Conservation (phyloP, 140 eudicot genomes). For the Bidens hawaiensis region DNA sequence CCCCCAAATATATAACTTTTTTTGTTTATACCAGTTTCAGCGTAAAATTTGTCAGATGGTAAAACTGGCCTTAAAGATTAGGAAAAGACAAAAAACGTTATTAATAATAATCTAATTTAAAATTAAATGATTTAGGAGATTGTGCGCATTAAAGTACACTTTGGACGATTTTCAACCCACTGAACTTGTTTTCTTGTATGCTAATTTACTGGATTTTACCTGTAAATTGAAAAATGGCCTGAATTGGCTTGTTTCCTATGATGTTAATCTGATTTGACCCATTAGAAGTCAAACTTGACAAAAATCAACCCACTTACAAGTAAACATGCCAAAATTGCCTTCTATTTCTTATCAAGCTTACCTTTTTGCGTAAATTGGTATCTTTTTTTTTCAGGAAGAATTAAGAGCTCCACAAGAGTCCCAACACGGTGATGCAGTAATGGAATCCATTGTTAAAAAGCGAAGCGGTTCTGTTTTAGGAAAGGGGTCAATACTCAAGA, state of each 20-base stretch:
- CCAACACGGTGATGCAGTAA: constrained; percentile 98
- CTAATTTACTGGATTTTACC: not conserved
- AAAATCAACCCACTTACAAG: not conserved
- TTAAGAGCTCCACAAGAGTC: constrained; percentile 87
- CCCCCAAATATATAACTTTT: not conserved
- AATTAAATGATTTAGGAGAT: not conserved
- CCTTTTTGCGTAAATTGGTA: constrained; percentile 15
- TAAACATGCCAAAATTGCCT: not conserved
- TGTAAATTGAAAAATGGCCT: no score
- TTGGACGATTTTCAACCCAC: not conserved
- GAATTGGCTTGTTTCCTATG: not conserved
- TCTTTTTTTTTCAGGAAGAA: constrained; percentile 60
- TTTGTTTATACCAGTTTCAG: not conserved
- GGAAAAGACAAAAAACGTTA: no score
- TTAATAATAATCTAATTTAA: not conserved
- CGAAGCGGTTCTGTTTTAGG: constrained; percentile 98
- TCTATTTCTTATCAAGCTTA: not conserved
- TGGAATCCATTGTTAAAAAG: constrained; percentile 90
- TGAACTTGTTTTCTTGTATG: not conserved
- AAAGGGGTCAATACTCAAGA: constrained; percentile 89
- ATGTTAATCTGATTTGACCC: not conserved
- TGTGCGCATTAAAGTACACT: not conserved
- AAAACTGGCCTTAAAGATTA: not conserved
- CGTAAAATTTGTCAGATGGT: not conserved
- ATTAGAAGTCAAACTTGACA: not conserved